Percentiles rank a stretch among this genome's conserved stretches.
Conservation (phyloP, 768 basidiomycete species). For the Termitomyces sp. region DNA sequence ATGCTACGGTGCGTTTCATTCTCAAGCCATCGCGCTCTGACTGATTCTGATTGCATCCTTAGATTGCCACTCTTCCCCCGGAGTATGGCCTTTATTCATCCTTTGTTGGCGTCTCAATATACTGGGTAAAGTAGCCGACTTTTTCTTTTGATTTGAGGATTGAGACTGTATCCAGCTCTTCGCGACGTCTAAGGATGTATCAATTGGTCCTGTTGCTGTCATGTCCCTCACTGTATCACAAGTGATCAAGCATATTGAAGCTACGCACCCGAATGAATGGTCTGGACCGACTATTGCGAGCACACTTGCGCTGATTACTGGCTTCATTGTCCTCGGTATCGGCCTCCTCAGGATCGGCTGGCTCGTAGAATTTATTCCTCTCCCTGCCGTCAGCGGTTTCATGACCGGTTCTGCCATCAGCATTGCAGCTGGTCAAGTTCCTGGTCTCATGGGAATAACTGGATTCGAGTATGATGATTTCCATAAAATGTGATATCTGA, state of each 20-base stretch:
- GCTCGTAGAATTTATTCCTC: conserved; percentile 92
- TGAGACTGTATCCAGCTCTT: conserved; percentile 56
- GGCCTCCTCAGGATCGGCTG: conserved; percentile 89
- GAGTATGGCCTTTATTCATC: conserved; percentile 95
- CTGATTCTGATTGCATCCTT: neutral
- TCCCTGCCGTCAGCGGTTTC: conserved; percentile 81
- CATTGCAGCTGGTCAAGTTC: conserved; percentile 85
- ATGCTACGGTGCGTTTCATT: conserved; percentile 51
- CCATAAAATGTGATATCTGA: neutral
- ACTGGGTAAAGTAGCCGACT: conserved; percentile 52
- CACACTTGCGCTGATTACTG: conserved; percentile 78
- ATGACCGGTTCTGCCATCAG: conserved; percentile 98
- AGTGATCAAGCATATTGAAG: conserved; percentile 66
- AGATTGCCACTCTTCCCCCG: conserved; percentile 81
- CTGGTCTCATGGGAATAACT: conserved; percentile 82
- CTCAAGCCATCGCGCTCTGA: neutral
- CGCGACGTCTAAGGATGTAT: conserved; percentile 96
- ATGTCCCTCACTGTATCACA: conserved; percentile 89
- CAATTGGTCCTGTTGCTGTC: conserved; percentile 98
- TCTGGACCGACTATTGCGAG: conserved; percentile 73
- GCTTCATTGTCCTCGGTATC: conserved; percentile 87
- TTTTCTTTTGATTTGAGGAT: neutral
- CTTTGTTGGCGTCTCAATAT: conserved; percentile 81
- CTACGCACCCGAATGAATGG: conserved; percentile 53
- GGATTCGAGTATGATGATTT: conserved; percentile 63